Base-by-base conservation (phyloP, 441 rosid genomes). In the Codiaeum variegatum region DNA sequence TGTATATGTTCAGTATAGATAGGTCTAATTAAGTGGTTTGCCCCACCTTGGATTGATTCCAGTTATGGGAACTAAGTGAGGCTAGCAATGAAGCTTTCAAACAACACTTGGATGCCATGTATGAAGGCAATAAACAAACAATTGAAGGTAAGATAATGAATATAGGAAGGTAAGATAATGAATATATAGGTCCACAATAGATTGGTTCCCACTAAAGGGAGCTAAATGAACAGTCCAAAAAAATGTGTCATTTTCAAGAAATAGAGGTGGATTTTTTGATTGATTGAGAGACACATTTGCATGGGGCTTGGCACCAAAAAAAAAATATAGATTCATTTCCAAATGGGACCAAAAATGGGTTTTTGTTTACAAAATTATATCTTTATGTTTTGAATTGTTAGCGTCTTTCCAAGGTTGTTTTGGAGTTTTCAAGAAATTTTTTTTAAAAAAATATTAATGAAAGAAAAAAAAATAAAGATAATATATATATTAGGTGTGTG, bases 331-430 rank as follows among this genome's bases (percentile, higher is more conserved):
- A 9, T 16, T 9, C 56, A 26, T 66, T 52, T 52, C 46, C 23
- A 61, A 16, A 40, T 61, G 72, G 75, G 69, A 12, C 75, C 69
- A 3, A 29, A 29, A 24, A n/a, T 6, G 13, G 58, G 64, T 15
- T 76, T 64, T 47, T 59, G 67, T 66, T 59, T 70, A 59, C 11
- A 31, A 42, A 66, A 66, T 24, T 28, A 16, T n/a, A 51, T 51
- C 56, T 51, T n/a, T n/a, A n/a, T n/a, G n/a, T 51, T 5, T 26
- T 58, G 32, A 9, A 38, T 38, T 38, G 23, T n/a, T 13, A 26
- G 70, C 58, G 62, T 58, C 62, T 46, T 4, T 69, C 70, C 13
- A 32, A 52, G 62, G 76, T 64, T 3, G 77, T 59, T 69, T 58
- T 58, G 71, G 62, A 64, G 63, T 5, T 63, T 11, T 77, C 77